A percentile compares a stretch with the other conserved stretches of the same genome.
Evolutionary conservation across 23 red algal genomes (phyloP).

Genomic region (Chondrus crispus): DNA sequence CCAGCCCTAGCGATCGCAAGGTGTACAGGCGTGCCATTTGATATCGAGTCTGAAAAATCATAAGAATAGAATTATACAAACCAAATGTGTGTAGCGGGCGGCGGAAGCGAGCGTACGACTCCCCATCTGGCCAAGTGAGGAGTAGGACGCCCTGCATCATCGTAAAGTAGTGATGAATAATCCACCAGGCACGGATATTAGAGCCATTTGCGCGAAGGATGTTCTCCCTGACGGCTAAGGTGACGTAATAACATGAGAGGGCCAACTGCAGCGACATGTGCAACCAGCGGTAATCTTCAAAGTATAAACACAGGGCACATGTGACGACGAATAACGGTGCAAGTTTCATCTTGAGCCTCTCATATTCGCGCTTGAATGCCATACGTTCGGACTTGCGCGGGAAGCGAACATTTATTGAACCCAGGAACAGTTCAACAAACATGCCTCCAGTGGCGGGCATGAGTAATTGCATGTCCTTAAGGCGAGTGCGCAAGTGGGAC

Average conservation of each 20-base stretch:
- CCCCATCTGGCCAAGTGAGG: conserved; percentile 87
- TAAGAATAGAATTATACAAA: conserved; percentile 84
- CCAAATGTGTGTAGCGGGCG: conserved; percentile 78
- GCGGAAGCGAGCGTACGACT: conserved; percentile 76
- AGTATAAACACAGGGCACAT: conserved; percentile 60
- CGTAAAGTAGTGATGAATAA: conserved; percentile 93
- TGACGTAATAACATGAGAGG: conserved; percentile 89
- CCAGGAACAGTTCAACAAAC: conserved; percentile 92
- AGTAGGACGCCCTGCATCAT: conserved; percentile 77
- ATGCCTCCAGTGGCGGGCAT: conserved; percentile 84
- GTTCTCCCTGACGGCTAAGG: conserved; percentile 92
- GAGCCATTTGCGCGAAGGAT: conserved; percentile 87
- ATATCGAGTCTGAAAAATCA: conserved; percentile 96
- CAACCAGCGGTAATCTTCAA: conserved; percentile 81
- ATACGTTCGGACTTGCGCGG: conserved; percentile 66
- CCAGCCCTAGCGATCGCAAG: conserved; percentile 88
- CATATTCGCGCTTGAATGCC: conserved; percentile 89
- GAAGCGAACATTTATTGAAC: conserved; percentile 92
- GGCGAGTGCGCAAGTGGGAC: background rate
- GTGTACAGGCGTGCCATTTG: conserved; percentile 97
- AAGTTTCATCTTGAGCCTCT: conserved; percentile 84
- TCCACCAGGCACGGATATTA: conserved; percentile 97
- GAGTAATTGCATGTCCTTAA: conserved; percentile 27
- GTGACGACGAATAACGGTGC: conserved; percentile 68
- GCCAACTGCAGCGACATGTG: conserved; percentile 91